Evolutionary conservation across 2,329 filamentous ascomycete species (phyloP).

Genomic region (Thelonectria rubi): DNA sequence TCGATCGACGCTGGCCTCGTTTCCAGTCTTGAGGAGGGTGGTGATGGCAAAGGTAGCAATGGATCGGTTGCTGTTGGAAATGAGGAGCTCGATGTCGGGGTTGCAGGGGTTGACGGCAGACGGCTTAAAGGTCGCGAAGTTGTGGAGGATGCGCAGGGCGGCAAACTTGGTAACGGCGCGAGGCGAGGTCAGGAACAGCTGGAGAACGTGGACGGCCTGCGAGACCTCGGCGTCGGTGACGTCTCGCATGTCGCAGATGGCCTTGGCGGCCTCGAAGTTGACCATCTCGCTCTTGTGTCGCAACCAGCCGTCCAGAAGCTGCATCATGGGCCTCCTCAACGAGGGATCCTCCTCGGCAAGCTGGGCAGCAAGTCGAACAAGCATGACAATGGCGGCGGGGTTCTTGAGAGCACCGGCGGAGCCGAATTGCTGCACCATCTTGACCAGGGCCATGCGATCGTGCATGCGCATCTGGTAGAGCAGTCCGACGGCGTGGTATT

Average conservation of each 20-base stretch:
- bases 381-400: conserved; percentile 88
- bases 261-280: conserved; percentile 98
- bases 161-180: conserved; percentile 97
- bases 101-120: conserved; percentile 93
- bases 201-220: conserved; percentile 92
- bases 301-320: conserved; percentile 94
- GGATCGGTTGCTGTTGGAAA: conserved; percentile 95
- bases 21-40: conserved; percentile 96
- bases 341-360: conserved; percentile 91
- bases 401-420: conserved; percentile 92
- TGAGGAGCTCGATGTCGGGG: conserved; percentile 94
- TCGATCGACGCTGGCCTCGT: conserved; percentile 95
- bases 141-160: conserved; percentile 94
- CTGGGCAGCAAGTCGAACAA: conserved; percentile 92
- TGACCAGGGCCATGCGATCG: conserved; percentile 97
- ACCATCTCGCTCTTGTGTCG: conserved; percentile 99
- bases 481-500: conserved; percentile 97
- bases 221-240: conserved; percentile 90
- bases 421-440: conserved; percentile 99
- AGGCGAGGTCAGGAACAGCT: conserved; percentile 95
- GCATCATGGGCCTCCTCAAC: conserved; percentile 94
- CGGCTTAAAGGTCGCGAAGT: conserved; percentile 96
- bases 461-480: conserved; percentile 98
- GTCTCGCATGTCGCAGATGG: conserved; percentile 93
- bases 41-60: conserved; percentile 99